Percentiles rank a stretch among this genome's conserved stretches.
Conservation (phyloP, 257 asterid genomes). For the Solanum paucissectum region DNA sequence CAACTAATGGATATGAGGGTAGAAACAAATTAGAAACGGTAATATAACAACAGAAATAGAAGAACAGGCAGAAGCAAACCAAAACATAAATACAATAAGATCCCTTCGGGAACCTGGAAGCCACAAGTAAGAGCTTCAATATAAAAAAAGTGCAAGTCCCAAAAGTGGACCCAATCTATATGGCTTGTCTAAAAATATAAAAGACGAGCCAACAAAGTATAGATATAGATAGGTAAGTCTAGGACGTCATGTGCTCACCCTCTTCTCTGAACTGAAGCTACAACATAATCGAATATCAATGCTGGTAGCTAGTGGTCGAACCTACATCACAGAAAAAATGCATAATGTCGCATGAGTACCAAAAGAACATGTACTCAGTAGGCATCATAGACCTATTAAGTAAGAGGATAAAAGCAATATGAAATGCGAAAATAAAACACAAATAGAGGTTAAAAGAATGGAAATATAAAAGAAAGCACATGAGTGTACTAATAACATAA, state of each 20-base stretch:
- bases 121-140: too few relatives aligned
- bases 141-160: not conserved
- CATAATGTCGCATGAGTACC: not conserved
- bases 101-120: not conserved
- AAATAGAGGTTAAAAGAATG: not conserved
- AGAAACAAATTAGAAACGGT: not conserved
- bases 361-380: not conserved
- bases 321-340: not conserved
- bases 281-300: too few relatives aligned
- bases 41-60: too few relatives aligned
- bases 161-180: not conserved
- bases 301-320: not conserved
- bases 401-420: not conserved
- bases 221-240: too few relatives aligned
- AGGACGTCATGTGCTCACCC: not conserved
- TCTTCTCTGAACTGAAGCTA: not conserved
- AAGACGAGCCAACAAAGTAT: not conserved
- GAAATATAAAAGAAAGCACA: too few relatives aligned
- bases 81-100: too few relatives aligned
- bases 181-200: too few relatives aligned
- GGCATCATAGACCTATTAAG: not conserved
- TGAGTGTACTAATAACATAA: not conserved
- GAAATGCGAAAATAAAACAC: not conserved
- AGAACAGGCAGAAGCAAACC: not conserved
- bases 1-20: not conserved